Evolutionary conservation across 129 eudicot genomes (phyloP), one percentile per base, ranked within the genome.

Genomic region (Dittrichia graveolens): DNA sequence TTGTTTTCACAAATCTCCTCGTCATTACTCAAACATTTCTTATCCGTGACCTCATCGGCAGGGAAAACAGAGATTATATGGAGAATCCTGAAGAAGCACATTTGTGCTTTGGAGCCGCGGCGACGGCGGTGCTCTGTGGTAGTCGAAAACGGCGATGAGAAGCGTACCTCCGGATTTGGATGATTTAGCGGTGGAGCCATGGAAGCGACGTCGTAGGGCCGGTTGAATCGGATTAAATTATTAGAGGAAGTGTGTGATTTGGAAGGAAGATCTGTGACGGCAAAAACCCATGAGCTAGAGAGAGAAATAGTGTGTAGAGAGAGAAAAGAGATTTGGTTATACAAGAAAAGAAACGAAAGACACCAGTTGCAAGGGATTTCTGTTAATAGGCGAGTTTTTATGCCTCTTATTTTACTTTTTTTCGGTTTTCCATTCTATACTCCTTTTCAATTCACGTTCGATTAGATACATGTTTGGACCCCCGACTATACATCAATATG

Each of bases 91-190:
- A 72, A 82, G 53, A 86, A 79, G 43, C 75, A 78, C 83, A 73
- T 74, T 80, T 83, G 88, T 42, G 91, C 80, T 70, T 58, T 86
- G 71, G 88, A 77, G 71, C 81, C 77, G 72, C 84, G 80, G 61
- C 81, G 78, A 24, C 48, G 77, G 61, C 72, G 82, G 37, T 34
- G 55, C 54, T 49, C 16, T 39, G 76, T 14, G 45, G 74, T 44
- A 19, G 57, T 31, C 59, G 69, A 50, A 39, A 43, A 9, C 11
- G 78, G 50, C 0, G 5, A 2, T 5, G 79, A 37, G 14, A 45
- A 54, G 47, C 31, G 69, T 37, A 14, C 12, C n/a, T 52, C n/a
- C n/a, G n/a, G 83, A 50, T 59, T 52, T 7, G 76, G 44, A 16
- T 38, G 71, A 6, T 72, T 52, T 16, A 8, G 57, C 56, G 77